phyloP scores from a whole-genome alignment of 2,329 filamentous ascomycete species.

The Colletotrichum cuscutae region DNA sequence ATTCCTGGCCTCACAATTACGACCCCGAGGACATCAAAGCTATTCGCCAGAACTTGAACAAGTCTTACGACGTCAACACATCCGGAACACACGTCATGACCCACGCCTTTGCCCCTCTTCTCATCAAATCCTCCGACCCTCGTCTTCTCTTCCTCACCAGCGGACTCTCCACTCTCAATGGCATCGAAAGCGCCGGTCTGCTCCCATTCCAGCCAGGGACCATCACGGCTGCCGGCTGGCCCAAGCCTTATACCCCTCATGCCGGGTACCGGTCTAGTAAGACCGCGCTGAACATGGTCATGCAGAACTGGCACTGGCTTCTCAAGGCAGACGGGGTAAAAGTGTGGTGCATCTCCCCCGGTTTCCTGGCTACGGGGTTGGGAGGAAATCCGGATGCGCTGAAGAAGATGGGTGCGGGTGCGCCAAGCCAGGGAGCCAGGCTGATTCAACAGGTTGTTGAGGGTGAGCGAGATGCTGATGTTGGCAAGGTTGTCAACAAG shows the following conservation, averaged over 20 bases:
- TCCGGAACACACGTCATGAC: conserved; percentile 54
- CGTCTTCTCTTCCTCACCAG: conserved; percentile 59
- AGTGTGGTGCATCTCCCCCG: conserved; percentile 59
- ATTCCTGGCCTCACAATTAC: conserved; percentile 46
- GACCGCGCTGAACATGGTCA: conserved; percentile 59
- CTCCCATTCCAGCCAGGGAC: conserved; percentile 41
- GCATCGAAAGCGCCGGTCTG: conserved; percentile 38
- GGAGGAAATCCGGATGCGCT: conserved; percentile 44
- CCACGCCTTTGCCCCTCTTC: conserved; percentile 49
- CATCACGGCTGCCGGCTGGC: conserved; percentile 56
- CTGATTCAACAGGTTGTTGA: conserved; percentile 53
- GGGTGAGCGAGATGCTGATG: conserved; percentile 52
- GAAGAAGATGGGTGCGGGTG: conserved; percentile 46
- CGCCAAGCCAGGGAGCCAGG: conserved; percentile 49
- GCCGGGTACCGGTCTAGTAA: conserved; percentile 52
- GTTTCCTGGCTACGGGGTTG: conserved; percentile 58
- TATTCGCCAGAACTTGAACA: conserved; percentile 54
- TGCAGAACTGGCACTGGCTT: conserved; percentile 54
- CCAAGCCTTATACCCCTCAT: conserved; percentile 47
- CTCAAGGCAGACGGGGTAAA: conserved; percentile 61
- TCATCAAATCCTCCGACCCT: conserved; percentile 54
- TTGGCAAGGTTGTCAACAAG: conserved; percentile 48
- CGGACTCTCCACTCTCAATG: conserved; percentile 49
- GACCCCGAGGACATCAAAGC: conserved; percentile 42
- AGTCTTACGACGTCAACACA: conserved; percentile 62